Conservation (phyloP, 2,329 filamentous ascomycete species). For the Pseudogymnoascus sp. region DNA sequence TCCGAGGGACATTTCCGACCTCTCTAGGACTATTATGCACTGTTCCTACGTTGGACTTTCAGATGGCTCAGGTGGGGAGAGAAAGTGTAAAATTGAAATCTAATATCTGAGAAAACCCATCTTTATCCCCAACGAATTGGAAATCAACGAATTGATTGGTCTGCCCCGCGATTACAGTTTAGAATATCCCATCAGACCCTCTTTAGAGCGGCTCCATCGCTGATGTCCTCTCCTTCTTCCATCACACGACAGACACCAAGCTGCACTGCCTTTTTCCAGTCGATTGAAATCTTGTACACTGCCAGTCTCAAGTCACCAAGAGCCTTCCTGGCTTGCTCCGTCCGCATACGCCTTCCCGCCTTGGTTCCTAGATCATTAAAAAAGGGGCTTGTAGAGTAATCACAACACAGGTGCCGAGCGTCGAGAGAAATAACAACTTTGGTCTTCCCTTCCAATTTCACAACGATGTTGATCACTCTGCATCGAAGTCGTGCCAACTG, state of each 20-base stretch:
- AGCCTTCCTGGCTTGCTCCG: slow-evolving; percentile 9
- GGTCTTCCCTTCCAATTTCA: slow-evolving; percentile 16
- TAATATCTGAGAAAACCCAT: not conserved
- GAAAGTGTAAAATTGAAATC: not conserved
- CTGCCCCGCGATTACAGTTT: too few relatives aligned
- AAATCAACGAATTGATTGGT: not conserved
- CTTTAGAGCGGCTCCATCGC: not conserved
- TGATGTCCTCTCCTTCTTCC: not conserved
- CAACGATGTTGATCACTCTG: slow-evolving; percentile 18
- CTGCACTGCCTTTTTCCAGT: slow-evolving; percentile 15
- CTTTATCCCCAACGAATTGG: not conserved
- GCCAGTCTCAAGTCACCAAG: slow-evolving; percentile 17
- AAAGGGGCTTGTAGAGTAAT: not conserved
- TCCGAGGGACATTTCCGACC: too few relatives aligned
- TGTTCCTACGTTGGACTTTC: too few relatives aligned
- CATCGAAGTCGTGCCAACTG: slow-evolving; percentile 17
- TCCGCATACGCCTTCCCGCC: slow-evolving; percentile 10
- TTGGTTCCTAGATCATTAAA: not conserved
- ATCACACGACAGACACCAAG: slow-evolving; percentile 14
- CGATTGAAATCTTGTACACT: slow-evolving; percentile 19
- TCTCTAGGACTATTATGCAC: too few relatives aligned
- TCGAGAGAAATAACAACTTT: slow-evolving; percentile 16
- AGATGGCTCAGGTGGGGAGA: not conserved
- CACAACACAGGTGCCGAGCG: not conserved
- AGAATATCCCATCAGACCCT: not conserved